These are phyloP conservation scores for Asterella californica DNA, from an alignment of 225 moss, liverwort and hornwort genomes.

Conservation along the genomic window DNA sequence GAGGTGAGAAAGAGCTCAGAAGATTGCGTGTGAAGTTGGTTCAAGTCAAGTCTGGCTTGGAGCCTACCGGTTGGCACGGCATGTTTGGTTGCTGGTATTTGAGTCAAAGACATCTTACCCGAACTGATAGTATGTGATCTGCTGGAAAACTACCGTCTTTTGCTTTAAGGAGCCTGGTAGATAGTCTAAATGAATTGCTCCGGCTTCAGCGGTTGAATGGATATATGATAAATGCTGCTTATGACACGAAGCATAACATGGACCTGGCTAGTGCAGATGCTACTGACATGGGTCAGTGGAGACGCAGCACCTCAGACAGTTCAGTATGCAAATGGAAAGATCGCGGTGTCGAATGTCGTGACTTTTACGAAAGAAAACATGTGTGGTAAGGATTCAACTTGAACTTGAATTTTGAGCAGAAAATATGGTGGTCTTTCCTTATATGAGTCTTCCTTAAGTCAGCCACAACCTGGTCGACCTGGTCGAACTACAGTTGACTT, in stretches of 20 bases:
- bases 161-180: too few relatives aligned
- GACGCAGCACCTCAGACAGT: slow-evolving; percentile 37
- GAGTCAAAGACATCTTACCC: neutral
- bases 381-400: slow-evolving; percentile 38
- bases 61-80: too few relatives aligned
- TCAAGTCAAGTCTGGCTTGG: too few relatives aligned
- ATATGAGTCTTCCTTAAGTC: neutral
- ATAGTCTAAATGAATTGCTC: neutral
- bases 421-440: neutral
- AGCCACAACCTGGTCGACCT: neutral
- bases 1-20: too few relatives aligned
- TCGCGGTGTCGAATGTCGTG: slow-evolving; percentile 38
- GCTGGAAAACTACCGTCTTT: neutral
- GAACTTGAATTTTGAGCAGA: neutral
- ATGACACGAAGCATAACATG: neutral
- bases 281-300: slow-evolving; percentile 58
- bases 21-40: too few relatives aligned
- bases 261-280: slow-evolving; percentile 33
- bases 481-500: neutral
- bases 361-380: slow-evolving; percentile 45
- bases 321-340: slow-evolving; percentile 28
- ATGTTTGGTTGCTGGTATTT: neutral
- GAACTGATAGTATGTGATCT: neutral
- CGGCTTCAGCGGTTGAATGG: neutral
- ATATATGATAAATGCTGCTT: neutral